Evolutionary conservation across 768 basidiomycete genomes (phyloP).

Genomic region (Pleurotus sapidus): DNA sequence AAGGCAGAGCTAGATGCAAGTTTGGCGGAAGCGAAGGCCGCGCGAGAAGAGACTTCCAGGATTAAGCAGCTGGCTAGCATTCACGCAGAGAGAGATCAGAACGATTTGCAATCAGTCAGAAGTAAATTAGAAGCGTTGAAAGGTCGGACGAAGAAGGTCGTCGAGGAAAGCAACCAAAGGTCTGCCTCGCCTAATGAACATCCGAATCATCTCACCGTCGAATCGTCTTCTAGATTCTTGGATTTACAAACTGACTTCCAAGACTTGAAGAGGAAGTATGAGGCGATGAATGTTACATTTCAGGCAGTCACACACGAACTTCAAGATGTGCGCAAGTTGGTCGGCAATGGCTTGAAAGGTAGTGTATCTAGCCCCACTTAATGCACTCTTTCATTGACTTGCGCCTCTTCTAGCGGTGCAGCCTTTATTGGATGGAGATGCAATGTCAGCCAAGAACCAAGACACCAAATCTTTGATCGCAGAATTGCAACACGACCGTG

Average conservation of each 20-base stretch:
- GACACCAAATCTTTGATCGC: slow-evolving; percentile 11
- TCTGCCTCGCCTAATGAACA: neutral
- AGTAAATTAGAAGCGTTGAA: slow-evolving; percentile 7
- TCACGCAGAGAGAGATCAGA: neutral
- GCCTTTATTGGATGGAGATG: slow-evolving; percentile 6
- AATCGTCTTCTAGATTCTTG: neutral
- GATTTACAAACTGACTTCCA: slow-evolving; percentile 6
- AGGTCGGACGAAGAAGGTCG: slow-evolving; percentile 2
- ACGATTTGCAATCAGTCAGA: neutral
- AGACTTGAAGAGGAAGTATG: slow-evolving; percentile 2
- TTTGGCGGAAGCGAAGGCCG: neutral
- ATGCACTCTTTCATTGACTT: neutral
- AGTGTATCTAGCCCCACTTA: neutral
- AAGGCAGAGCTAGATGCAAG: neutral
- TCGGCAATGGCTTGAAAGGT: slow-evolving; percentile 5
- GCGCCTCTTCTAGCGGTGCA: neutral
- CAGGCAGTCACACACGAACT: neutral
- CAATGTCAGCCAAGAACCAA: neutral
- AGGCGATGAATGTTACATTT: neutral
- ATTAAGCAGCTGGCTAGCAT: neutral
- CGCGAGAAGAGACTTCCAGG: neutral
- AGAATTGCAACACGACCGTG: slow-evolving; percentile 8
- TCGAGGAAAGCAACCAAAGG: slow-evolving; percentile 8
- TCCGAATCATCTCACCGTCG: neutral
- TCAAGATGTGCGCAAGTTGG: neutral